Base-by-base conservation (phyloP, 139 green algal species). In the Desmodesmus armatus region DNA sequence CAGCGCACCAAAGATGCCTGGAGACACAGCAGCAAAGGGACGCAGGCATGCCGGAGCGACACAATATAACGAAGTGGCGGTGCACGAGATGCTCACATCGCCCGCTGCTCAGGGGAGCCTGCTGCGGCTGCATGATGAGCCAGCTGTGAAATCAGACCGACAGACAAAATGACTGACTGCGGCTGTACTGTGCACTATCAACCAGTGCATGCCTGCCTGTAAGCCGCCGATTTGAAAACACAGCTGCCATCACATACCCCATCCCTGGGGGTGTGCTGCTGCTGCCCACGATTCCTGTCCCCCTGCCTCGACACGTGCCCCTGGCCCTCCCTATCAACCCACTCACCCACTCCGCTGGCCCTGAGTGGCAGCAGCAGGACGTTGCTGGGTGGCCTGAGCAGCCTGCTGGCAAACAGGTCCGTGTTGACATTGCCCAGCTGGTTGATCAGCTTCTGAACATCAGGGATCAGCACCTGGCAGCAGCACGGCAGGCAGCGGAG, bases 391-490 rank as follows among this genome's bases (percentile, higher is more conserved):
- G 91, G 91, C 88, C 90, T 88, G 72, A 94, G 88, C 60, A 92
- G 87, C 43, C 88, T 84, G 21, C 84, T 90, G 73, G 91, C 89
- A 88, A 94, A 94, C 40, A 94, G 88, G 75, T 94, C 91, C 0
- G 83, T 88, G 53, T 82, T 88, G 27, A 92, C 91, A 44, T 91
- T 91, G 62, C 91, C 91, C 51, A 80, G 84, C 85, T 94, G 91
- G 80, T 94, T 94, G 85, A 94, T 91, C 19, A 94, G 85, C 87
- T 92, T 92, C 70, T 94, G 91, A 13, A 94, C 91, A 37, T 94
- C 91, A 19, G 91, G 91, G 40, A 94, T 92, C 79, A 94, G 88
- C 51, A 94, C 88, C 89, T 92, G 86, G 31, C 3, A 17, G 35
- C 7, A 72, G 9, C 9, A n/a, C n/a, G n/a, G n/a, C n/a, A n/a